phyloP scores from a whole-genome alignment of 106 monocot genomes.

The Apostasia shenzhenica region DNA sequence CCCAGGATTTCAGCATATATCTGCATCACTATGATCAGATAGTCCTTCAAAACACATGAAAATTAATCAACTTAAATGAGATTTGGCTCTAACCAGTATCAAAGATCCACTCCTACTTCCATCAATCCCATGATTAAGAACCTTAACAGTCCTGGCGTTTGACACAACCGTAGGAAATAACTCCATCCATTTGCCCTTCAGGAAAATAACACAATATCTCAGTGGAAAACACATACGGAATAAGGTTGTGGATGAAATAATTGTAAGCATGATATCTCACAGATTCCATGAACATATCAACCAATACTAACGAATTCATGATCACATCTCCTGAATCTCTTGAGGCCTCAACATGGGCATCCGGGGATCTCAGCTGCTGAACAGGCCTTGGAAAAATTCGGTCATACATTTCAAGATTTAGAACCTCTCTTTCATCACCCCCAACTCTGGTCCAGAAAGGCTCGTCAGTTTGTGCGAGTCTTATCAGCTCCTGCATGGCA shows the following conservation, averaged over 20 bases:
- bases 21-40: constrained; percentile 22
- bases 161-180: constrained; percentile 74
- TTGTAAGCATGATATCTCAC: constrained; percentile 19
- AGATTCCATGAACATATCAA: constrained; percentile 74
- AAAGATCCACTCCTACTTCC: constrained; percentile 58
- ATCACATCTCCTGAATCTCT: constrained; percentile 44
- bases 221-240: not conserved
- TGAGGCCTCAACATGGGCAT: constrained; percentile 49
- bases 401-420: constrained; percentile 51
- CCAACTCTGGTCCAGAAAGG: constrained; percentile 58
- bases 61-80: not conserved
- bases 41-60: not conserved
- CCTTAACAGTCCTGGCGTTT: constrained; percentile 64
- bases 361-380: constrained; percentile 22
- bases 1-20: constrained; percentile 75
- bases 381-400: constrained; percentile 42
- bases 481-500: constrained; percentile 71
- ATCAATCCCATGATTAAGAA: constrained; percentile 44
- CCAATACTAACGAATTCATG: constrained; percentile 48
- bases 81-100: constrained; percentile 34
- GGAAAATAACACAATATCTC: not conserved
- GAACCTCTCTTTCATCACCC: constrained; percentile 34
- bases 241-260: not conserved
- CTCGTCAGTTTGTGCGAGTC: constrained; percentile 53
- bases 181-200: constrained; percentile 73